phyloP scores from a whole-genome alignment of 768 basidiomycete genomes.

The Trametes sanguinea region DNA sequence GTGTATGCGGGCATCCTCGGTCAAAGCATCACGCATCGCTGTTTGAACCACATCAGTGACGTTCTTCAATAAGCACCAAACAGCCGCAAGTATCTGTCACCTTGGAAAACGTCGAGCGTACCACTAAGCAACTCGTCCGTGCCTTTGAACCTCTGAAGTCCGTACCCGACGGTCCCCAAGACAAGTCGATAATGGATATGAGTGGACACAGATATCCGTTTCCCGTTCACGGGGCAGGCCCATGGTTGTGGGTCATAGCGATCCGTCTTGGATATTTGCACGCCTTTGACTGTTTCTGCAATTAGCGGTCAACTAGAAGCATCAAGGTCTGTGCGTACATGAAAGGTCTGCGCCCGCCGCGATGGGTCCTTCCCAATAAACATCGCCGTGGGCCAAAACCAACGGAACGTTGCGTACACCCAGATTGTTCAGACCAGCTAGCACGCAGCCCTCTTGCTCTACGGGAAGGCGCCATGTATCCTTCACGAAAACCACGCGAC shows the following conservation, averaged over 20 bases:
- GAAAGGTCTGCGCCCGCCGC: background rate
- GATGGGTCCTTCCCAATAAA: background rate
- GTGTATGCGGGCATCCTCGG: slow-evolving; percentile 2
- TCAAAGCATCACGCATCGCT: slow-evolving; percentile 10
- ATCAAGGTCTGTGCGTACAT: background rate
- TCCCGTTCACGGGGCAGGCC: background rate
- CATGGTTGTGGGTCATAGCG: background rate
- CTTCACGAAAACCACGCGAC: background rate
- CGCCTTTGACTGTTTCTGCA: background rate
- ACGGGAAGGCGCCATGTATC: slow-evolving; percentile 2
- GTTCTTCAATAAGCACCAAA: background rate
- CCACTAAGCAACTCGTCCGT: slow-evolving; percentile 10
- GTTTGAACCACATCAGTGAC: background rate
- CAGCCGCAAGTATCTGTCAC: background rate
- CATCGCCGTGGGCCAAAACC: slow-evolving; percentile 4
- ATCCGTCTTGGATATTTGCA: background rate
- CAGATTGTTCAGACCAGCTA: background rate
- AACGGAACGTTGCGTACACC: slow-evolving; percentile 3
- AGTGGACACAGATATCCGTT: background rate
- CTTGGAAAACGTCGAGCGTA: slow-evolving; percentile 4
- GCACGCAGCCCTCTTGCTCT: background rate
- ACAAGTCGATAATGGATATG: slow-evolving; percentile 13
- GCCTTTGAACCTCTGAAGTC: slow-evolving; percentile 1
- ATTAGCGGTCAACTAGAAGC: background rate
- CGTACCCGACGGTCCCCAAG: slow-evolving; percentile 5